Conservation (phyloP, 2,329 filamentous ascomycete species). For the Mycogone perniciosa region DNA sequence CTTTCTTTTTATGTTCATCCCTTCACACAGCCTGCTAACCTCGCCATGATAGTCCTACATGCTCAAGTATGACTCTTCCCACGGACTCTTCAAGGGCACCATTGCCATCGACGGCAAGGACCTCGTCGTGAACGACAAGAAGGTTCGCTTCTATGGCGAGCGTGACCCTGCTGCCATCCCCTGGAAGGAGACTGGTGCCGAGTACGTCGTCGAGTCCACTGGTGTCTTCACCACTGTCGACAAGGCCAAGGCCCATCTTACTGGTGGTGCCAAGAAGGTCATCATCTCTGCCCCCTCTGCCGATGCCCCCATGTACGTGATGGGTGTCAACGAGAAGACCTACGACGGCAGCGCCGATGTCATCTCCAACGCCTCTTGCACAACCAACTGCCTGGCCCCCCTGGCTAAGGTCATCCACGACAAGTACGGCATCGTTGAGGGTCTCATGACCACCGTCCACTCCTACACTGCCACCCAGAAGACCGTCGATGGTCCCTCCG, state of each 20-base stretch:
- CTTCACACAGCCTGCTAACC: neutral
- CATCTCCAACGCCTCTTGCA: conserved; percentile 99
- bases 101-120: conserved; percentile 65
- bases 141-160: conserved; percentile 90
- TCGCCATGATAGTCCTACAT: conserved; percentile 74
- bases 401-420: conserved; percentile 99
- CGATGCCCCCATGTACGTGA: conserved; percentile 99
- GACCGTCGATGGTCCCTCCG: conserved; percentile 95
- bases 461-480: conserved; percentile 99
- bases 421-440: conserved; percentile 95
- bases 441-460: conserved; percentile 99
- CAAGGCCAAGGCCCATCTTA: conserved; percentile 90
- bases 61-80: conserved; percentile 98
- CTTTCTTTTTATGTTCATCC: neutral
- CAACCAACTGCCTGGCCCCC: conserved; percentile 99
- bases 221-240: conserved; percentile 99
- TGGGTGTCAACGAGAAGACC: conserved; percentile 94
- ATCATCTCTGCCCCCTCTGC: conserved; percentile 86
- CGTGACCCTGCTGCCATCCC: conserved; percentile 83
- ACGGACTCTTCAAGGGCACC: conserved; percentile 93
- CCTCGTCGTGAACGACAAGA: conserved; percentile 90
- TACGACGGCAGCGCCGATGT: conserved; percentile 89
- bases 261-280: conserved; percentile 97
- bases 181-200: conserved; percentile 79
- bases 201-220: conserved; percentile 96